These are phyloP conservation scores for Vigna hirtella DNA, from an alignment of 306 rosid genomes.

Conservation along the genomic window DNA sequence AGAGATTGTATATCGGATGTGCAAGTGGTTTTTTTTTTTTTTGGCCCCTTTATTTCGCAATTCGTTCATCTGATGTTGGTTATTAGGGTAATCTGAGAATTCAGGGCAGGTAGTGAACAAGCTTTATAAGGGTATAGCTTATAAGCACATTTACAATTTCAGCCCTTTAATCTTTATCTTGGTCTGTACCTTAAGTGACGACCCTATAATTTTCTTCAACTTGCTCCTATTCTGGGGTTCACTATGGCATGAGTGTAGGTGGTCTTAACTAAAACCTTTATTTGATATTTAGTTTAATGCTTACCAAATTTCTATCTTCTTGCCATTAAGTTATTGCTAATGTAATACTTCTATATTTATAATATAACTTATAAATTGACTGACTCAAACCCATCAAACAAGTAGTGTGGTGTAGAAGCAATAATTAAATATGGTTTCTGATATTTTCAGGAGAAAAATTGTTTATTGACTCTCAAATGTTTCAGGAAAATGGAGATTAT, in stretches of 20 bases:
- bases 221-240: too few relatives aligned
- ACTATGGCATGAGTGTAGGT: too few relatives aligned
- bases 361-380: neutral
- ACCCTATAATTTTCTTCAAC: neutral
- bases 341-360: neutral
- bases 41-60: neutral
- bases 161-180: too few relatives aligned
- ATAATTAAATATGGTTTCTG: slow-evolving; percentile 5
- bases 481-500: slow-evolving; percentile 86
- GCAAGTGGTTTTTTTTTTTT: neutral
- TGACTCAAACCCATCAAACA: neutral
- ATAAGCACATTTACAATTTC: too few relatives aligned
- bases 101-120: neutral
- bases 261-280: too few relatives aligned
- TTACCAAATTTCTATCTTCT: neutral
- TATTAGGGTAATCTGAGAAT: neutral
- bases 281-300: too few relatives aligned
- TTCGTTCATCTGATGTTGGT: neutral
- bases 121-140: neutral
- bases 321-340: neutral
- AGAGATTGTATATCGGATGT: neutral
- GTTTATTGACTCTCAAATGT: slow-evolving; percentile 28
- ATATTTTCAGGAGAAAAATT: slow-evolving; percentile 32
- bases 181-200: neutral
- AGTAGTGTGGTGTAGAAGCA: slow-evolving; percentile 27